Percentiles rank a stretch among this genome's conserved stretches.
These are phyloP conservation scores for Talaromyces trachyspermus DNA, from an alignment of 495 filamentous ascomycete species.

Conservation along the genomic window DNA sequence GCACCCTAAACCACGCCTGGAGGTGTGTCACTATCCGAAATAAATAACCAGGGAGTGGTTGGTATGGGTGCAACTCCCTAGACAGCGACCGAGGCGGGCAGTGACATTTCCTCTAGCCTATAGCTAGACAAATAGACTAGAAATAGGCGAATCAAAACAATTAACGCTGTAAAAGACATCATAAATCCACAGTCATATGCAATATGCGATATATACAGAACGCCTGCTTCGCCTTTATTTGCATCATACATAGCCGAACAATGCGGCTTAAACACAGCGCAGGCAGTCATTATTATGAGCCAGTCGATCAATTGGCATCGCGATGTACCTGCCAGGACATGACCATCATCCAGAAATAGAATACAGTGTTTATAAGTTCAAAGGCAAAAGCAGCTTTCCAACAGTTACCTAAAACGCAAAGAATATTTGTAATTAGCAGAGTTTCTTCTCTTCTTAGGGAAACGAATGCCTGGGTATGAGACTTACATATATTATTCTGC, in stretches of 20 bases:
- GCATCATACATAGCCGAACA: slow-evolving; percentile 10
- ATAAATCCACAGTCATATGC: too few relatives aligned
- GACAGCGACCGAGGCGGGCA: too few relatives aligned
- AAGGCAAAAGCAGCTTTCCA: slow-evolving; percentile 57
- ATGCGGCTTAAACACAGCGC: neutral
- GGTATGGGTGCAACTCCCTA: too few relatives aligned
- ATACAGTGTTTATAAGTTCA: slow-evolving; percentile 71
- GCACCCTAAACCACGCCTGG: too few relatives aligned
- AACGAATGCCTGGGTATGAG: neutral
- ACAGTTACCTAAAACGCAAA: slow-evolving; percentile 32
- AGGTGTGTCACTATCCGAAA: too few relatives aligned
- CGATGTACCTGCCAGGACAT: slow-evolving; percentile 85
- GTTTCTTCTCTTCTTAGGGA: neutral
- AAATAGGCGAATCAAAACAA: neutral
- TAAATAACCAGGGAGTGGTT: too few relatives aligned
- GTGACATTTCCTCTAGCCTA: too few relatives aligned
- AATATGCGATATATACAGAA: neutral
- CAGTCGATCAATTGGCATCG: slow-evolving; percentile 25
- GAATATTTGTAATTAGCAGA: neutral
- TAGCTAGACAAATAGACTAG: too few relatives aligned
- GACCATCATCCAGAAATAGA: slow-evolving; percentile 91
- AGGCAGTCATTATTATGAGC: neutral
- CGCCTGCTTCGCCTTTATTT: slow-evolving; percentile 11
- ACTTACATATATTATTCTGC: slow-evolving; percentile 79
- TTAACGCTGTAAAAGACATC: neutral